Evolutionary conservation across 2,329 filamentous ascomycete genomes (phyloP), one percentile per base, ranked within the genome.

Genomic region (Cladosporium austrohemisphaericum): DNA sequence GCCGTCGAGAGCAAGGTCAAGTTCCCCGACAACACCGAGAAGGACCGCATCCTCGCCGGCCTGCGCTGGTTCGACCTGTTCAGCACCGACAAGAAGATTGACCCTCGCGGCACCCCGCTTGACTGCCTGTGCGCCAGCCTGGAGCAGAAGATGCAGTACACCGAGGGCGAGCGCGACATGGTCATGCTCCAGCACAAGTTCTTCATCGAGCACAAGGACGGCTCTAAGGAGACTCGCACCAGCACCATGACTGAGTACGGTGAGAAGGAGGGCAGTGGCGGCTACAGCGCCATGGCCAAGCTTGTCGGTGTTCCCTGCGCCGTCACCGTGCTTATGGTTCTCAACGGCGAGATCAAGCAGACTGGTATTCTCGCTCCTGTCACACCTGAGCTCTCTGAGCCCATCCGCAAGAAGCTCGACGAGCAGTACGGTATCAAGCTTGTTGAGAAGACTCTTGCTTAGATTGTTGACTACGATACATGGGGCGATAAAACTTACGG

Each of bases 111-210:
- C 48, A 95, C 88, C 74, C 86, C 89, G 3, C 79, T 95, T 19
- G 91, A 95, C 69, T 92, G 87, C n/a, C 81, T 95, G 31, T 95
- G 90, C 73, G 88, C 88, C 25, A 86, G 83, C 3, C 80, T 95
- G 23, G 89, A 95, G 76, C 74, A 87, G 76, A 95, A 94, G 82
- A 94, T 95, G 88, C 80, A 87, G 70, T 95, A 85, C 69, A 85
- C 80, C 64, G 76, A 85, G 60, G 85, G 79, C 53, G 89, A 95
- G 80, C 84, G 90, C 52, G 90, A 95, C 69, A 75, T 94, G 57
- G 86, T 93, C 49, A 77, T 81, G 72, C 78, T 89, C 25, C 86
- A 89, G 74, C 85, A 88, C 75, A 85, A 82, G 73, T 94, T 95
- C 68, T 83, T 84, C 66, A 88, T 95, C 58, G 86, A 93, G 76